These are phyloP conservation scores for Pythium aristosporum DNA, from an alignment of 352 stramenopile genomes.

Conservation along the genomic window DNA sequence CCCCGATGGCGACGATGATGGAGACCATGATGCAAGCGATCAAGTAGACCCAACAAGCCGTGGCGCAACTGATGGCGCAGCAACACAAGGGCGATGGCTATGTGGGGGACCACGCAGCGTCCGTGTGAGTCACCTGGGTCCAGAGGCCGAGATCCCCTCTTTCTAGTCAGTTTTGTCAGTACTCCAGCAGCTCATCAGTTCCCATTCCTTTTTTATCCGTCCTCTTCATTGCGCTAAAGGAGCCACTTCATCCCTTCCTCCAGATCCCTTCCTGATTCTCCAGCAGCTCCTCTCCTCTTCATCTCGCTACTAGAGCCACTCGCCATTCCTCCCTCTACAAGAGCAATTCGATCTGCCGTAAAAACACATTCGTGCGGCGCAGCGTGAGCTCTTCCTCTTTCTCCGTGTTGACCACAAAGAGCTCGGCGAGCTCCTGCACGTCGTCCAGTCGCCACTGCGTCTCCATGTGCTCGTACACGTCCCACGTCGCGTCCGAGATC, in stretches of 20 bases:
- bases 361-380: constrained; percentile 47
- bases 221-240: neutral
- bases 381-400: constrained; percentile 71
- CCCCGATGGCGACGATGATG: no score
- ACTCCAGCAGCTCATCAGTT: no score
- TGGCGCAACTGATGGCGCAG: no score
- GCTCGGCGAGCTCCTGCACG: constrained; percentile 36
- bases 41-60: no score
- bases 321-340: neutral
- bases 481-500: constrained; percentile 67
- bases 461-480: constrained; percentile 70
- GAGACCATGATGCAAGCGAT: no score
- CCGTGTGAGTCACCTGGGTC: no score
- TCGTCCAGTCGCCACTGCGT: constrained; percentile 42
- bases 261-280: neutral
- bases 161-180: no score
- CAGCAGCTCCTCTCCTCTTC: neutral
- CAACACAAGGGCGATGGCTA: no score
- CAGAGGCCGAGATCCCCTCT: no score
- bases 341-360: constrained; percentile 56
- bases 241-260: neutral
- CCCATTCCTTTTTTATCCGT: neutral
- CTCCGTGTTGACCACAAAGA: constrained; percentile 58
- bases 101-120: no score
- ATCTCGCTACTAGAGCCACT: neutral